Evolutionary conservation across 176 grass and related monocot species (phyloP), one percentile per base, ranked within the genome.

Genomic region (Guadua angustifolia): DNA sequence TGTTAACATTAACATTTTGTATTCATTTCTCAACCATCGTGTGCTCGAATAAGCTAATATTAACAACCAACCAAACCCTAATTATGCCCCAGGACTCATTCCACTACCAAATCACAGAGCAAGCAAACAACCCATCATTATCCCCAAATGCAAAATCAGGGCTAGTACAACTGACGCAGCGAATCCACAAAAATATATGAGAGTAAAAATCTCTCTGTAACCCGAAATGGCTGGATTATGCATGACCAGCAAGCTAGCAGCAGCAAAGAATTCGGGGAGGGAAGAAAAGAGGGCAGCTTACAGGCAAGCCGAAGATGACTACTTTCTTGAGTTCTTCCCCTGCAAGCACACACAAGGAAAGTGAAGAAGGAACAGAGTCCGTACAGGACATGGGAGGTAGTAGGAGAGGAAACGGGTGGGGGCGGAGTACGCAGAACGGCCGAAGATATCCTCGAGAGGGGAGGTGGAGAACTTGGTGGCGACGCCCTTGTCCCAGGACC

Each of bases 311-410:
- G 59, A 99, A 99, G 83, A 99, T 87, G 70, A 99, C 88, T 62
- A 99, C 96, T 84, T n/a, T n/a, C n/a, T n/a, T n/a, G n/a, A n/a
- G n/a, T 99, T 95, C 89, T 95, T 99, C 53, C 93, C 93, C 91
- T 98, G 91, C 71, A 90, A 95, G 10, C 42, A 78, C 39, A 55
- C 77, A 79, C 12, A 61, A 60, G 6, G 60, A 77, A 72, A 75
- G n/a, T n/a, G 39, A 13, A 0, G 46, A 39, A 43, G 50, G 42
- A 1, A 73, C 29, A 83, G 80, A 83, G 16, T 3, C 39, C 42
- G 39, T 8, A 79, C 43, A 19, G 9, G 21, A 7, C 44, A 6
- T n/a, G n/a, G n/a, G n/a, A n/a, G n/a, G n/a, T n/a, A 50, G 77
- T 3, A 9, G 26, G 8, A 42, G 58, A 32, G 58, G 24, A 55